Evolutionary conservation across 208 protist species (phyloP).

Genomic region (Crithidia sp.): DNA sequence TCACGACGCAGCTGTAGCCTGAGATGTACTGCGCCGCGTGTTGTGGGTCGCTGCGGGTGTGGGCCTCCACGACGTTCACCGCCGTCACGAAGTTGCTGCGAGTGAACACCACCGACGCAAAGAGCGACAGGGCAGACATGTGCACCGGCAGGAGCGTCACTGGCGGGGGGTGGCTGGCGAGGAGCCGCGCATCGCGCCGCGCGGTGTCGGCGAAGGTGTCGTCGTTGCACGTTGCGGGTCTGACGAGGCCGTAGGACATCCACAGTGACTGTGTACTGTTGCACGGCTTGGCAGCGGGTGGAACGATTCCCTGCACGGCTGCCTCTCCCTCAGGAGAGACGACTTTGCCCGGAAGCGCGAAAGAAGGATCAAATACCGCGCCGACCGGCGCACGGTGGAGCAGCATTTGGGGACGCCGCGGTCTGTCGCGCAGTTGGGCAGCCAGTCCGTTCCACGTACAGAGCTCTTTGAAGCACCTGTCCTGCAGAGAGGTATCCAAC

Average conservation of each 20-base stretch:
- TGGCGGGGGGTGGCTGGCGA: conserved; percentile 17
- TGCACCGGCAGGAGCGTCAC: conserved; percentile 31
- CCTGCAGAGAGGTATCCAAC: conserved; percentile 12
- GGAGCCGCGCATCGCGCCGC: conserved; percentile 21
- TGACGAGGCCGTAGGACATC: conserved; percentile 49
- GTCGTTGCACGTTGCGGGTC: conserved; percentile 52
- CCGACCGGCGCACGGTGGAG: conserved; percentile 15
- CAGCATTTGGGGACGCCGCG: conserved; percentile 54
- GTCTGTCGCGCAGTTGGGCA: conserved; percentile 30
- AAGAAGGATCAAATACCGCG: not conserved
- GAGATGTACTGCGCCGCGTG: conserved; percentile 48
- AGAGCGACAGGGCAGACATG: conserved; percentile 21
- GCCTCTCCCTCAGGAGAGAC: no score
- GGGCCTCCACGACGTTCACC: conserved; percentile 46
- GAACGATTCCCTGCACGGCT: no score
- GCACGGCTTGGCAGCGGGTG: no score
- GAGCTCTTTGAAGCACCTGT: conserved; percentile 37
- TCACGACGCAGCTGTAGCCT: conserved; percentile 53
- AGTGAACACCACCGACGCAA: conserved; percentile 48
- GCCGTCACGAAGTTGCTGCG: conserved; percentile 48
- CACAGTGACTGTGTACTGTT: not conserved
- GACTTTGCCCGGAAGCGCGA: no score
- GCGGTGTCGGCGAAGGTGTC: conserved; percentile 40
- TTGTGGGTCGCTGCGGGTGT: conserved; percentile 4
- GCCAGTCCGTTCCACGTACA: conserved; percentile 57